These are phyloP conservation scores for Colletotrichum viniferum DNA, from an alignment of 2,329 filamentous ascomycete genomes.

Conservation along the genomic window DNA sequence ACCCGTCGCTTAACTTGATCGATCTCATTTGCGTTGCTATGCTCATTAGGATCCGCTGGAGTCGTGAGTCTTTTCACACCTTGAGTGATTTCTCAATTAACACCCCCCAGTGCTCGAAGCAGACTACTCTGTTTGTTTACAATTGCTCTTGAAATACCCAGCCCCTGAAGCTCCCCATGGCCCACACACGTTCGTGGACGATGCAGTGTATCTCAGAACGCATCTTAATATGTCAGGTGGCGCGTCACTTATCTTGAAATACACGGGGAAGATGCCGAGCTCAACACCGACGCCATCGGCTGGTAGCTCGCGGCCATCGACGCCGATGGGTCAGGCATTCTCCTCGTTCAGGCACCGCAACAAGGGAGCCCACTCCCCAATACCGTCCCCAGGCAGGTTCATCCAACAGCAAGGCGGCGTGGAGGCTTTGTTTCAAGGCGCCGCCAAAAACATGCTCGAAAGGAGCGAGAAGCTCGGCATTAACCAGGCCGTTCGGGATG, in stretches of 20 bases:
- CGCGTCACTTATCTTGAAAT: slow-evolving; percentile 70
- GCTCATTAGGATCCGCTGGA: slow-evolving; percentile 90
- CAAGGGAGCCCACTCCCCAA: slow-evolving; percentile 46
- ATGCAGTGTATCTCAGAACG: slow-evolving; percentile 76
- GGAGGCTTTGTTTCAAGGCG: slow-evolving; percentile 76
- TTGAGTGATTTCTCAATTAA: not conserved
- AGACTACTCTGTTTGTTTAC: slow-evolving; percentile 86
- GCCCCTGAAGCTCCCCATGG: slow-evolving; percentile 64
- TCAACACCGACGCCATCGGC: slow-evolving; percentile 26
- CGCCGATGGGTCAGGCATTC: slow-evolving; percentile 19
- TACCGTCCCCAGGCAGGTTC: slow-evolving; percentile 52
- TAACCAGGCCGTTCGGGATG: slow-evolving; percentile 80
- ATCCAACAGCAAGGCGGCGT: slow-evolving; percentile 64
- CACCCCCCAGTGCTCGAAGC: slow-evolving; percentile 71
- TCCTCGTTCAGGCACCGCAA: slow-evolving; percentile 45
- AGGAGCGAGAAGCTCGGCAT: slow-evolving; percentile 78
- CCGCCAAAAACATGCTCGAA: slow-evolving; percentile 76
- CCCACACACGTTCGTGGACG: slow-evolving; percentile 82
- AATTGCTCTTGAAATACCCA: slow-evolving; percentile 84
- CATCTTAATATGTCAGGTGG: slow-evolving; percentile 69
- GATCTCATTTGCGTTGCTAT: slow-evolving; percentile 94
- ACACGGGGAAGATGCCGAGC: slow-evolving; percentile 62
- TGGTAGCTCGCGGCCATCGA: slow-evolving; percentile 21
- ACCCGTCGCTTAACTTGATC: slow-evolving; percentile 78
- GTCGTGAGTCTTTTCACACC: slow-evolving; percentile 60